phyloP scores from a whole-genome alignment of 2,329 filamentous ascomycete species.

The Rhexocercosporidium sp. region DNA sequence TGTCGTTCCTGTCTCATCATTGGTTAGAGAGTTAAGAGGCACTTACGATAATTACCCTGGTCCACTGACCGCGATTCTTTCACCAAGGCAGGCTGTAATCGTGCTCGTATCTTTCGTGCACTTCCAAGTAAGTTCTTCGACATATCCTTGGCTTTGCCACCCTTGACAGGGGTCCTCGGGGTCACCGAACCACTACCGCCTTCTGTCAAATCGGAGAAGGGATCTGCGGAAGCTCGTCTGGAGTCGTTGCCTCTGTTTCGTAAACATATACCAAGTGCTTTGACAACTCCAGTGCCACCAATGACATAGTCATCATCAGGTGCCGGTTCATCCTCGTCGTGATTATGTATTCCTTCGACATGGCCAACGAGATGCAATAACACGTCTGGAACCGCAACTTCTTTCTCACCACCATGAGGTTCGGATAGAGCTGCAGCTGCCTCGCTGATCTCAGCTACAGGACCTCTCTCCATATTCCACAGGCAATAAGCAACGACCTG shows the following conservation, averaged over 20 bases:
- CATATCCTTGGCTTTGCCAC: slow-evolving; percentile 84
- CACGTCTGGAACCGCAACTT: slow-evolving; percentile 77
- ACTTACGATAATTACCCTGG: slow-evolving; percentile 77
- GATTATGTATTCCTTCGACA: slow-evolving; percentile 53
- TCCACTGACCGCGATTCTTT: slow-evolving; percentile 75
- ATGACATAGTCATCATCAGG: slow-evolving; percentile 96
- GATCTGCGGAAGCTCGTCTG: slow-evolving; percentile 45
- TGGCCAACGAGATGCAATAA: slow-evolving; percentile 86
- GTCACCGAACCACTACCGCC: slow-evolving; percentile 52
- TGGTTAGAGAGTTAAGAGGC: neutral
- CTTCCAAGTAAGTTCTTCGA: slow-evolving; percentile 87
- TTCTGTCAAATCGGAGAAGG: slow-evolving; percentile 31
- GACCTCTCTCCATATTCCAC: slow-evolving; percentile 83
- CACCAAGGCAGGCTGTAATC: slow-evolving; percentile 82
- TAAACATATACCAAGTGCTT: slow-evolving; percentile 88
- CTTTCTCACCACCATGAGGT: slow-evolving; percentile 51
- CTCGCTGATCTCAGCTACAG: slow-evolving; percentile 65
- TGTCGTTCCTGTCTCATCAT: neutral
- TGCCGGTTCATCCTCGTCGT: slow-evolving; percentile 70
- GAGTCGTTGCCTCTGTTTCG: slow-evolving; percentile 77
- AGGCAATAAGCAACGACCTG: slow-evolving; percentile 95
- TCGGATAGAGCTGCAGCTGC: slow-evolving; percentile 43
- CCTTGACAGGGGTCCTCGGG: slow-evolving; percentile 47
- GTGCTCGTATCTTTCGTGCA: slow-evolving; percentile 83
- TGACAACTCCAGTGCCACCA: slow-evolving; percentile 92